Percentiles rank a stretch among this genome's conserved stretches.
These are phyloP conservation scores for Metschnikowia orientalis DNA, from an alignment of 805 yeast genomes.

Conservation along the genomic window DNA sequence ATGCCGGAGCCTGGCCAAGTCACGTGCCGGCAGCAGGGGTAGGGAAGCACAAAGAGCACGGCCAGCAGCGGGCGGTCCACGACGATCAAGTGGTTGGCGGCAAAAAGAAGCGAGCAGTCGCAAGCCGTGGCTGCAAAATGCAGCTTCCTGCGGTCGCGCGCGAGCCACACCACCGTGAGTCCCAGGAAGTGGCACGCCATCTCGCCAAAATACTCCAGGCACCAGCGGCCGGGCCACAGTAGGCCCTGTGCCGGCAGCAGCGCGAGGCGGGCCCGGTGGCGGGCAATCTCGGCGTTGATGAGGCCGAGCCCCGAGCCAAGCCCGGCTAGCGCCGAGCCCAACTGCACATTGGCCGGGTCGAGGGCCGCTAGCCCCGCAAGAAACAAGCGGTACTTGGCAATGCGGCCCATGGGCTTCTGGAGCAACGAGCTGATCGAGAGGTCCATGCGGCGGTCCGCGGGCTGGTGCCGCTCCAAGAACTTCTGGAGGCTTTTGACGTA, in stretches of 20 bases:
- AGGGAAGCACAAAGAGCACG: slow-evolving; percentile 8
- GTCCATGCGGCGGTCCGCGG: slow-evolving; percentile 12
- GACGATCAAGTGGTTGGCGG: slow-evolving; percentile 8
- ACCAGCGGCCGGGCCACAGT: too few relatives aligned
- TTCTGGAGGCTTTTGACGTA: slow-evolving; percentile 11
- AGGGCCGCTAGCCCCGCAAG: slow-evolving; percentile 7
- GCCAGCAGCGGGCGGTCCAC: slow-evolving; percentile 3
- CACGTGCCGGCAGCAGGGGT: slow-evolving; percentile 5
- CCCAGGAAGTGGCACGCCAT: neutral
- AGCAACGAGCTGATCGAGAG: slow-evolving; percentile 14
- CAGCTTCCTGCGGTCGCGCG: slow-evolving; percentile 3
- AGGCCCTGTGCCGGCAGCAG: neutral
- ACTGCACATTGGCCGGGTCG: slow-evolving; percentile 1
- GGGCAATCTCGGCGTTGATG: slow-evolving; percentile 10
- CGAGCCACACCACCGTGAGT: slow-evolving; percentile 7
- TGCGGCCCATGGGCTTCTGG: slow-evolving; percentile 14
- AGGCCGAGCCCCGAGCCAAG: slow-evolving; percentile 5
- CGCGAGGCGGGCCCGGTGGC: slow-evolving; percentile 3
- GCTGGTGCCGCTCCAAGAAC: slow-evolving; percentile 14
- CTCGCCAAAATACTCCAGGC: slow-evolving; percentile 2
- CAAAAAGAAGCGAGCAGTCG: slow-evolving; percentile 6
- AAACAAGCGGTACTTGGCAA: slow-evolving; percentile 15
- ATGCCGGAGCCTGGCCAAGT: slow-evolving; percentile 7
- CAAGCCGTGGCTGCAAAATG: slow-evolving; percentile 4
- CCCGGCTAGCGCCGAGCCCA: slow-evolving; percentile 4